A percentile compares a stretch with the other conserved stretches of the same genome.
Evolutionary conservation across 2,329 filamentous ascomycete species (phyloP).

Genomic region (Cercospora sojina): DNA sequence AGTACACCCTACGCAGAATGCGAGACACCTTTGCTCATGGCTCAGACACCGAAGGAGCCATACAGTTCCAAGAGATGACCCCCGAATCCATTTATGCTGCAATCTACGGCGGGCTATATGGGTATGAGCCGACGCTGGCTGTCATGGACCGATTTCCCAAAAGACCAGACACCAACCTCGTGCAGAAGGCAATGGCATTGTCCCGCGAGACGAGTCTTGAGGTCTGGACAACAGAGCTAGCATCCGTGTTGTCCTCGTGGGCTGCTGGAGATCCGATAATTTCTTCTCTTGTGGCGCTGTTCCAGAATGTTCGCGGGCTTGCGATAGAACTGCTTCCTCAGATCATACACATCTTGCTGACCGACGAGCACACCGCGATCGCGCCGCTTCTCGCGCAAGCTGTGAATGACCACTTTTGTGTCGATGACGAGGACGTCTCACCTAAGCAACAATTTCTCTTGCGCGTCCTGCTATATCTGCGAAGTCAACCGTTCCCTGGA

Average conservation of each 20-base stretch:
- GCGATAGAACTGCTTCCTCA: slow-evolving; percentile 70
- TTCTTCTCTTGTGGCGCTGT: slow-evolving; percentile 63
- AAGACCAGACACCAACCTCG: background rate
- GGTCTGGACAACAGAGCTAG: slow-evolving; percentile 32
- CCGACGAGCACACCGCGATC: slow-evolving; percentile 64
- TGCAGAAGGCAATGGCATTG: slow-evolving; percentile 26
- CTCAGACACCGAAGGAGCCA: slow-evolving; percentile 21
- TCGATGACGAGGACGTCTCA: slow-evolving; percentile 48
- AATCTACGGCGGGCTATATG: slow-evolving; percentile 28
- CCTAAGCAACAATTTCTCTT: slow-evolving; percentile 72
- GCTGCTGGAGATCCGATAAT: slow-evolving; percentile 66
- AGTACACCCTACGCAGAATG: slow-evolving; percentile 39
- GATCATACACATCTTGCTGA: slow-evolving; percentile 77
- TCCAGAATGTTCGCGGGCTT: slow-evolving; percentile 66
- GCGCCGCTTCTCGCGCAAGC: slow-evolving; percentile 50
- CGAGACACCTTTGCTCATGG: slow-evolving; percentile 19
- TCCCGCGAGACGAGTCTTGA: slow-evolving; percentile 18
- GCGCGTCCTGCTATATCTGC: slow-evolving; percentile 80
- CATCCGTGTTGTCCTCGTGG: slow-evolving; percentile 47
- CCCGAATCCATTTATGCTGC: slow-evolving; percentile 29
- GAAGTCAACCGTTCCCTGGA: slow-evolving; percentile 70
- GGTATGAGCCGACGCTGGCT: slow-evolving; percentile 29
- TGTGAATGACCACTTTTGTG: slow-evolving; percentile 64
- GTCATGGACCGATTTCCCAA: background rate
- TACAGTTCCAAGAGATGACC: slow-evolving; percentile 35